Evolutionary conservation across 169 alveolate species (phyloP).

Genomic region (Eimeria acervulina): DNA sequence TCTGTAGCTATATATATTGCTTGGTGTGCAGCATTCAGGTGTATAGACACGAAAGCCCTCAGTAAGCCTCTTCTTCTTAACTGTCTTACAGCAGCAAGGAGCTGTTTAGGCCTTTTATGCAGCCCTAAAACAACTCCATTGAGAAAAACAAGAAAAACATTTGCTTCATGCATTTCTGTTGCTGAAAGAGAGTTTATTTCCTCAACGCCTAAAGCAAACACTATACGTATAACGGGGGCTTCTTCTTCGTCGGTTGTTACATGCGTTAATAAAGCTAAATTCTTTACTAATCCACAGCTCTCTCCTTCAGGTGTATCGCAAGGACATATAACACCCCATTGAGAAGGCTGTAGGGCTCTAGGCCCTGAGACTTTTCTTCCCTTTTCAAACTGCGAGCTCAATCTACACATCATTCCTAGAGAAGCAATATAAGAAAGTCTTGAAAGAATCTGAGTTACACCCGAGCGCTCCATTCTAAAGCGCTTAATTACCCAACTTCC

Average conservation of each 20-base stretch:
- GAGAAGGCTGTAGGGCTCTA: conserved; percentile 99
- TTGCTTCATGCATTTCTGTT: conserved; percentile 76
- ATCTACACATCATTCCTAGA: conserved; percentile 97
- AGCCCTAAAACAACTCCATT: conserved; percentile 98
- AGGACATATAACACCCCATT: conserved; percentile 99
- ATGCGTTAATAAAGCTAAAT: conserved; percentile 98
- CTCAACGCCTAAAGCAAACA: conserved; percentile 93
- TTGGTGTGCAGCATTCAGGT: conserved; percentile 94
- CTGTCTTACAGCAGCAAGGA: conserved; percentile 94
- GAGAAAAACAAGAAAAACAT: conserved; percentile 94
- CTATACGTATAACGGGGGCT: conserved; percentile 87
- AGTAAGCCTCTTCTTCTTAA: conserved; percentile 98
- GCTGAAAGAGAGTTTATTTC: conserved; percentile 82
- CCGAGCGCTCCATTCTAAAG: conserved; percentile 98
- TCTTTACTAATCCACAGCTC: conserved; percentile 99
- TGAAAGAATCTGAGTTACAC: conserved; percentile 98
- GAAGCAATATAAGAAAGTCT: conserved; percentile 98
- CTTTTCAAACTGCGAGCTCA: conserved; percentile 96
- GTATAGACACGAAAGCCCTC: conserved; percentile 98
- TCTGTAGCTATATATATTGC: conserved; percentile 98
- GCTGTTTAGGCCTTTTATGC: conserved; percentile 93
- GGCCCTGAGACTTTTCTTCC: conserved; percentile 97
- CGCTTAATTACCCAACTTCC: conserved; percentile 99
- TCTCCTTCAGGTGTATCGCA: conserved; percentile 99
- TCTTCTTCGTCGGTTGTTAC: conserved; percentile 98